Base-by-base conservation (phyloP, 306 rosid genomes). In the Prunus padus region DNA sequence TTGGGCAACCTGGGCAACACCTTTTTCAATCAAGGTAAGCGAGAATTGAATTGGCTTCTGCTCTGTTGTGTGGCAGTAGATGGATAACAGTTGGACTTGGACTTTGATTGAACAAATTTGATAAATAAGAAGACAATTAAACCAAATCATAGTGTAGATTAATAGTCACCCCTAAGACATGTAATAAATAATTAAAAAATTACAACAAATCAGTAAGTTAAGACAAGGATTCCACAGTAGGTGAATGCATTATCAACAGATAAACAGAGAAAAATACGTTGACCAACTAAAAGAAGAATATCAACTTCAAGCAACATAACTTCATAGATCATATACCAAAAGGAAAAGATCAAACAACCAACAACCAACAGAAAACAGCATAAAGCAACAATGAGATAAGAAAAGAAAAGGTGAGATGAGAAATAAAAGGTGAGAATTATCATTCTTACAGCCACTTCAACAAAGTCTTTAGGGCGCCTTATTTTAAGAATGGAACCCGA, bases 381-480 rank as follows among this genome's bases (percentile, higher is more conserved):
- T 11, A 20, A 75, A 26, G 30, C 44, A 76, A 30, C 31, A 62
- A 77, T 46, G 51, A 76, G 54, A 45, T 56, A 54, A 72, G 18
- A 68, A 77, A 77, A 23, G 55, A 69, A 74, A 67, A 49, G 71
- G 72, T 62, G 74, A 20, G 26, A 20, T 8, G 14, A 20, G 61
- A 78, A 81, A 44, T 61, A 65, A 73, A 71, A 40, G 71, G 73
- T 62, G 70, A 25, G 78, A 79, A 82, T 72, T 82, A 75, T 80
- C 79, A 83, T 80, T 83, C 97, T 95, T 95, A 96, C 97, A 70
- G 93, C 81, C 84, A 79, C 84, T 74, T 92, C 97, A 76, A 96
- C 84, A 73, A 81, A 96, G 82, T 96, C 98, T 75, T 88, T 96
- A 68, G 99, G 97, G 20, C 99, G 97, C 81, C 93, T 87, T 75